Conservation (phyloP, 345 rosid species). For the Schrenkiella parvula region DNA sequence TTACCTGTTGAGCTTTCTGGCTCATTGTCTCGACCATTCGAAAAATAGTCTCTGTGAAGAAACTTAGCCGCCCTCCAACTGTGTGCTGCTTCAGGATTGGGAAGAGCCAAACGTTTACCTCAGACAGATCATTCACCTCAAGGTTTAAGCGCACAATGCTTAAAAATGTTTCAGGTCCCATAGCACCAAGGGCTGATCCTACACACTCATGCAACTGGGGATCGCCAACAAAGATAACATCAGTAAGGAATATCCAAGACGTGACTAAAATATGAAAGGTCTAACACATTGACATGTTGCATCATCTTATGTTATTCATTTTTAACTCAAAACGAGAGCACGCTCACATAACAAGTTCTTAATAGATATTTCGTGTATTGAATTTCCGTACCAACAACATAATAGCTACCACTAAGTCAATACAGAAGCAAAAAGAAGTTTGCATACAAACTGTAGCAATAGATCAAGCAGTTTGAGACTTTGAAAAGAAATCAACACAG, state of each 20-base stretch:
- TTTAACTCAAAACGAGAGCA: background rate
- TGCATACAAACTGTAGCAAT: background rate
- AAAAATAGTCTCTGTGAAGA: slow-evolving; percentile 61
- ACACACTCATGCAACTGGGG: slow-evolving; percentile 84
- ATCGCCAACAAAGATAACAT: slow-evolving; percentile 23
- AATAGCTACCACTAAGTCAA: slow-evolving; percentile 2
- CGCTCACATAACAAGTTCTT: background rate
- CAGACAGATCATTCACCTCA: slow-evolving; percentile 71
- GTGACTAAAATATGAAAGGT: background rate
- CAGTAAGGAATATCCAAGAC: slow-evolving; percentile 14
- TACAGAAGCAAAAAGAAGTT: background rate
- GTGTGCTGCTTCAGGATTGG: slow-evolving; percentile 92
- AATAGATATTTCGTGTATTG: background rate
- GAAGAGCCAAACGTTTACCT: slow-evolving; percentile 89
- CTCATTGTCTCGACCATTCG: slow-evolving; percentile 44
- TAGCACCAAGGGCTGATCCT: slow-evolving; percentile 89
- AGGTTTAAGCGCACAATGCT: slow-evolving; percentile 66
- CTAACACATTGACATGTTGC: background rate
- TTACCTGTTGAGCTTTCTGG: slow-evolving; percentile 66
- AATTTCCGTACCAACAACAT: slow-evolving; percentile 4
- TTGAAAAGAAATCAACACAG: background rate
- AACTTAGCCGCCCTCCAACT: slow-evolving; percentile 73
- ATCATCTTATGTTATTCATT: background rate
- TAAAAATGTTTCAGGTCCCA: slow-evolving; percentile 89
- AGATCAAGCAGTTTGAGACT: slow-evolving; percentile 7